Evolutionary conservation across 352 stramenopile species (phyloP).

Genomic region (Globisporangium mamillatum): DNA sequence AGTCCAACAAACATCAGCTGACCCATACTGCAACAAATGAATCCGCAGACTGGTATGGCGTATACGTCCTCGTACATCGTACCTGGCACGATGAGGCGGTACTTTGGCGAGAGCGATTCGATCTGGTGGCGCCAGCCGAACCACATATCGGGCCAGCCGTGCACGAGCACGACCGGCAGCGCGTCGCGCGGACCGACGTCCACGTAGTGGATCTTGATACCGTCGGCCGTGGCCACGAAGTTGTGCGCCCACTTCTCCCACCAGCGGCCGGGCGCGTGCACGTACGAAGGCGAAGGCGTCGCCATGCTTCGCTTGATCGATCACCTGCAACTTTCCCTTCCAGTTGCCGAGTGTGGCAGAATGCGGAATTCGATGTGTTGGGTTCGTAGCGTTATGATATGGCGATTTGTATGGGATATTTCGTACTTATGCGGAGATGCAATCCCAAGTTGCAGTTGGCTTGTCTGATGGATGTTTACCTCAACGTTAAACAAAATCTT

Average conservation of each 20-base stretch:
- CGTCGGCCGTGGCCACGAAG: constrained; percentile 29
- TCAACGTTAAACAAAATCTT: not conserved
- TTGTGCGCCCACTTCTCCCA: constrained; percentile 34
- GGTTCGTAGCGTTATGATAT: not conserved
- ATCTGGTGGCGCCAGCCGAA: constrained; percentile 75
- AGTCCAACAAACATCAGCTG: not conserved
- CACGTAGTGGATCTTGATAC: constrained; percentile 53
- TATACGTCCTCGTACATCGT: not conserved
- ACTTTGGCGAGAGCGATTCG: constrained; percentile 35
- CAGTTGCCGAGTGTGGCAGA: not conserved
- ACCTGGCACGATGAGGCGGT: constrained; percentile 56
- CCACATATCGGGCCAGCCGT: constrained; percentile 77
- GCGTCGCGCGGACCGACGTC: constrained; percentile 47
- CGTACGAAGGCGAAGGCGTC: constrained; percentile 11
- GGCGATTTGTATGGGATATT: not conserved
- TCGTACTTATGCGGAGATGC: not conserved
- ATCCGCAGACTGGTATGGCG: not conserved
- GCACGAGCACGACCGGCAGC: constrained; percentile 58
- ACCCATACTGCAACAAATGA: too few species aligned
- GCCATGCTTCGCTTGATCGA: not conserved
- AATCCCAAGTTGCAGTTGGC: constrained; percentile 3
- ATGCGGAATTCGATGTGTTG: not conserved
- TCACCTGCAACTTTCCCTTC: not conserved
- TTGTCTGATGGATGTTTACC: not conserved
- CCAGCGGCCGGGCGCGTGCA: constrained; percentile 15